These are phyloP conservation scores for Mucor racemosus DNA, from an alignment of 371 early-diverging fungal species.

Conservation along the genomic window DNA sequence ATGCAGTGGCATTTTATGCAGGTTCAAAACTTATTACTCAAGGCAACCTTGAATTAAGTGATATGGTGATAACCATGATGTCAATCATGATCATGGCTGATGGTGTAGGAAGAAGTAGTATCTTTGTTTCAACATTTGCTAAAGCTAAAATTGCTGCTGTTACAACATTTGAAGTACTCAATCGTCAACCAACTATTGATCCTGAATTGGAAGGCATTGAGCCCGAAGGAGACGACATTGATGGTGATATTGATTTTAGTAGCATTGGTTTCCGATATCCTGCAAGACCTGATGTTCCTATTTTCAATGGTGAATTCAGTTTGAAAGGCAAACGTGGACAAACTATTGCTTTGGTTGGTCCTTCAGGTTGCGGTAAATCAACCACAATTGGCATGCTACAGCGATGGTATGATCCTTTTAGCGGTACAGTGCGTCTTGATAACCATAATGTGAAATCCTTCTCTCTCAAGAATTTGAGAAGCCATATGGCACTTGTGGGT, in stretches of 20 bases:
- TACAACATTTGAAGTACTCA: slow-evolving; percentile 71
- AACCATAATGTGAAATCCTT: slow-evolving; percentile 66
- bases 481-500: slow-evolving; percentile 78
- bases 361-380: slow-evolving; percentile 87
- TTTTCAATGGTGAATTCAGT: slow-evolving; percentile 77
- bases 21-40: slow-evolving; percentile 53
- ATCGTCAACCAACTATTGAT: slow-evolving; percentile 75
- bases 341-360: slow-evolving; percentile 86
- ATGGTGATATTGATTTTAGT: slow-evolving; percentile 60
- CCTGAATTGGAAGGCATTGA: slow-evolving; percentile 64
- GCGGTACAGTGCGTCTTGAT: slow-evolving; percentile 71
- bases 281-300: slow-evolving; percentile 72
- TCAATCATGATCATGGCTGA: slow-evolving; percentile 71
- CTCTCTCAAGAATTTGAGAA: slow-evolving; percentile 64
- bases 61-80: slow-evolving; percentile 70
- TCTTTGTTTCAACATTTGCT: slow-evolving; percentile 61
- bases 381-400: slow-evolving; percentile 84
- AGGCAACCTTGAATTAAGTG: slow-evolving; percentile 34
- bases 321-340: slow-evolving; percentile 74
- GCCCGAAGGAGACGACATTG: slow-evolving; percentile 36
- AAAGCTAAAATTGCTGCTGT: slow-evolving; percentile 87
- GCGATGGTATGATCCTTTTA: slow-evolving; percentile 82
- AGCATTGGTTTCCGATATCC: slow-evolving; percentile 84
- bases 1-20: slow-evolving; percentile 64
- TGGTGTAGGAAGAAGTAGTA: slow-evolving; percentile 63